Conservation (phyloP, 495 filamentous ascomycete genomes). For the Lentithecium fluviatile region DNA sequence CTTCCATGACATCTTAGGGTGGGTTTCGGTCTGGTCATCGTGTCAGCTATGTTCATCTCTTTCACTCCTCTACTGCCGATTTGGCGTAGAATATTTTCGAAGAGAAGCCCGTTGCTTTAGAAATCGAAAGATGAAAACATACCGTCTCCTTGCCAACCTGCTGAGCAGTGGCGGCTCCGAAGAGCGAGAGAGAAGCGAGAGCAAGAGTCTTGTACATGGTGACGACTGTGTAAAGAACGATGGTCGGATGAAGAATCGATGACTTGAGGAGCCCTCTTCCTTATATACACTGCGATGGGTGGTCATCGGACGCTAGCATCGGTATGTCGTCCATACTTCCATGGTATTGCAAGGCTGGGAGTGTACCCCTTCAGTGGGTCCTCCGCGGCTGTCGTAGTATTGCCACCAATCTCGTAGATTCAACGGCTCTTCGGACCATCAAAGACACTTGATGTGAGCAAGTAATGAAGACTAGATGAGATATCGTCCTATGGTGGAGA, state of each 20-base stretch:
- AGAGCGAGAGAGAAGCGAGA: constrained; percentile 33
- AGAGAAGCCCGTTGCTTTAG: neutral
- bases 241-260: constrained; percentile 17
- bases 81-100: too few relatives aligned
- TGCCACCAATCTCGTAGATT: constrained; percentile 20
- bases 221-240: constrained; percentile 15
- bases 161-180: constrained; percentile 34
- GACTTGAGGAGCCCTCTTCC: neutral
- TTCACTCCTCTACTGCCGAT: too few relatives aligned
- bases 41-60: too few relatives aligned
- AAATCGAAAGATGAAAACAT: neutral
- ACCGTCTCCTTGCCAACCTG: constrained; percentile 33
- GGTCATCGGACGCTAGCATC: constrained; percentile 1
- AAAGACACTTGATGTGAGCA: constrained; percentile 5
- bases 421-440: constrained; percentile 31
- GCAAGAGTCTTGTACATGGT: constrained; percentile 34
- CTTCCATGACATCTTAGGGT: constrained; percentile 53
- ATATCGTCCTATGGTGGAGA: constrained; percentile 21
- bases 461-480: constrained; percentile 30
- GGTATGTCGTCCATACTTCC: constrained; percentile 1
- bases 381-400: neutral
- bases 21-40: constrained; percentile 47
- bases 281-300: constrained; percentile 20
- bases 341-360: constrained; percentile 1
- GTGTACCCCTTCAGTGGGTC: constrained; percentile 1